Percentiles rank a stretch among this genome's conserved stretches.
These are phyloP conservation scores for Dictyostelium purpureum DNA, from an alignment of 78 protist genomes.

Conservation along the genomic window DNA sequence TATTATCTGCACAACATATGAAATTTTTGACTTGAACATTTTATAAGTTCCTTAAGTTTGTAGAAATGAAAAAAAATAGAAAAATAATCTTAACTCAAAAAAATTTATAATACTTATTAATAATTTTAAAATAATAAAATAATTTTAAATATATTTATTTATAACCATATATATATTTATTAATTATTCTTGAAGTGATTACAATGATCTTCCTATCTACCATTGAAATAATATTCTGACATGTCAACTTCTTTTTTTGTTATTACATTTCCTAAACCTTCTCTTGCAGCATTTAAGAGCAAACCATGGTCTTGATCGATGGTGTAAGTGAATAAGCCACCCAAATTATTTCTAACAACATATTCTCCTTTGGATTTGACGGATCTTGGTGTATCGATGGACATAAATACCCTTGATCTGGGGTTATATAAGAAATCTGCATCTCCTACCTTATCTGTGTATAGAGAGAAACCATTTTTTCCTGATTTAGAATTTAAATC, in stretches of 20 bases:
- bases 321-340: background rate
- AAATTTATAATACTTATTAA: no score
- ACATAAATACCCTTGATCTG: background rate
- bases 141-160: no score
- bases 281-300: background rate
- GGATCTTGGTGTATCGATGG: background rate
- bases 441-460: background rate
- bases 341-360: background rate
- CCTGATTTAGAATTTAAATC: background rate
- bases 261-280: background rate
- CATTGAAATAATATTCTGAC: background rate
- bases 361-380: conserved; percentile 2
- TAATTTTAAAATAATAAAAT: no score
- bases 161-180: no score
- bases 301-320: background rate
- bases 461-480: background rate
- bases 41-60: no score
- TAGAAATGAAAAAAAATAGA: no score
- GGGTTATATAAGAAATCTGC: background rate
- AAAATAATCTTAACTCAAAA: no score
- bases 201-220: no score
- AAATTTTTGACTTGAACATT: no score
- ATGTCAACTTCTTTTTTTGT: background rate
- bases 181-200: no score
- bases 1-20: no score